Conservation (phyloP, 768 basidiomycete genomes). For the Tylopilus plumbeoviolaceoides region DNA sequence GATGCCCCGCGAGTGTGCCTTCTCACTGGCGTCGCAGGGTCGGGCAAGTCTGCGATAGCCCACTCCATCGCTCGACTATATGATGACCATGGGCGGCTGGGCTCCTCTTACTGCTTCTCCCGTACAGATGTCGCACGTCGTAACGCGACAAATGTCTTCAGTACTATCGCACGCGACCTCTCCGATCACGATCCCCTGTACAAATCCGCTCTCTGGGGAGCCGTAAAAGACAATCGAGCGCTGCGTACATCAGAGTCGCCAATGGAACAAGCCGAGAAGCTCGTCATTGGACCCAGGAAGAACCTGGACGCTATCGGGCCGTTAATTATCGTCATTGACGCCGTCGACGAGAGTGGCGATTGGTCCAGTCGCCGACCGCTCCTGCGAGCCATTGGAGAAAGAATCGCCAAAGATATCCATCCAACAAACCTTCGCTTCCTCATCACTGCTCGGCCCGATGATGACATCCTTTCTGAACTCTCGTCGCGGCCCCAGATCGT, state of each 20-base stretch:
- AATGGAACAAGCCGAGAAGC: not conserved
- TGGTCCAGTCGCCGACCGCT: not conserved
- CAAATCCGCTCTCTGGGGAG: not conserved
- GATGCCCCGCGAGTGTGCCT: not conserved
- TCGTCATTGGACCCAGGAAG: not conserved
- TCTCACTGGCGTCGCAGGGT: too few species aligned
- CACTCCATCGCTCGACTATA: too few species aligned
- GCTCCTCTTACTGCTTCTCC: not conserved
- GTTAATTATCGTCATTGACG: not conserved
- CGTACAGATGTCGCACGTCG: not conserved
- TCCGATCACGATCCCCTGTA: too few species aligned
- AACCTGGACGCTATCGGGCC: not conserved
- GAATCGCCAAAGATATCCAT: not conserved
- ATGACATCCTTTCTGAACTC: not conserved
- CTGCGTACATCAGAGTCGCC: not conserved
- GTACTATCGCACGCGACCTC: not conserved
- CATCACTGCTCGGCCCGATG: constrained; percentile 16
- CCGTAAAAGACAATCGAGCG: not conserved
- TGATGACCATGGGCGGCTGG: not conserved
- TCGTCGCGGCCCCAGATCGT: not conserved
- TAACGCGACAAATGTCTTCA: not conserved
- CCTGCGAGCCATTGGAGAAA: not conserved
- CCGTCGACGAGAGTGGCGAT: not conserved
- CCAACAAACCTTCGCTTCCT: not conserved
- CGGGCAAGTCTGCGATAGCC: too few species aligned